Conservation (phyloP, 257 asterid species). For the Solanum raphanifolium region DNA sequence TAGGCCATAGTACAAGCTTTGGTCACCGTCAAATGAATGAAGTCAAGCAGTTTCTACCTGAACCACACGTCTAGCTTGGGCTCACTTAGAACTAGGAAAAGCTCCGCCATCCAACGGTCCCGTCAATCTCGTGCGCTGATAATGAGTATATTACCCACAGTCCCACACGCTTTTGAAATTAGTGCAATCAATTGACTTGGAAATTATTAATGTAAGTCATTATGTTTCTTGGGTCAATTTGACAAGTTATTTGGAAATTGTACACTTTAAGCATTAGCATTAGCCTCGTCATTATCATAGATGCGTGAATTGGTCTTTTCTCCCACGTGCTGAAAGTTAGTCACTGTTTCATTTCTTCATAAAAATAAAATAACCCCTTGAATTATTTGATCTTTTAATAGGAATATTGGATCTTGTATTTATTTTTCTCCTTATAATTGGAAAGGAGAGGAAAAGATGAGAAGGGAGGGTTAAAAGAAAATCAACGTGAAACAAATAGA, state of each 20-base stretch:
- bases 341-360: not conserved
- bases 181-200: constrained; percentile 16
- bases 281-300: not conserved
- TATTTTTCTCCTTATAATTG: not conserved
- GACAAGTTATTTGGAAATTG: not conserved
- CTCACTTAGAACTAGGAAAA: not conserved
- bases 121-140: not conserved
- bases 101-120: not conserved
- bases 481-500: not conserved
- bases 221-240: not conserved
- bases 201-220: not conserved
- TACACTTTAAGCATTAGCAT: not conserved
- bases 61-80: constrained; percentile 6
- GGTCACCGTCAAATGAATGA: not conserved
- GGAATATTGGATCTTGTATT: not conserved
- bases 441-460: not conserved
- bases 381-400: not conserved
- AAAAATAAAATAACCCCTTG: not conserved
- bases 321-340: not conserved
- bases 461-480: not conserved
- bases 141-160: not conserved
- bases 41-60: constrained; percentile 20
- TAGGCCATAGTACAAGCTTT: not conserved
- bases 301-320: not conserved
- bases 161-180: constrained; percentile 6